Base-by-base conservation (phyloP, 2,329 filamentous ascomycete genomes). In the Hymenoscyphus occultus region DNA sequence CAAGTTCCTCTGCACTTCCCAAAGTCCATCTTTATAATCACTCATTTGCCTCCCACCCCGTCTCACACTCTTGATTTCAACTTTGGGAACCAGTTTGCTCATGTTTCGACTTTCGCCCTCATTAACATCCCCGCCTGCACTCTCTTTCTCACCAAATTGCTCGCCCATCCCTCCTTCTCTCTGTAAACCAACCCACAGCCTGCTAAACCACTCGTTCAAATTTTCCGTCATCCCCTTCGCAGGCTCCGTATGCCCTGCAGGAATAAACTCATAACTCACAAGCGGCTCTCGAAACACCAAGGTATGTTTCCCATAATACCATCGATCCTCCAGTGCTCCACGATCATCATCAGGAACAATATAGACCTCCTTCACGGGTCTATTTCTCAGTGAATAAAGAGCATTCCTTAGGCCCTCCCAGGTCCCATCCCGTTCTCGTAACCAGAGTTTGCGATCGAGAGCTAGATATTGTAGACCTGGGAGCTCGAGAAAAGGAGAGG, bases 321-420 rank as follows among this genome's bases (percentile, higher is more conserved):
- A 70, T 1, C 56, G 56, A 58, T 70, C 68, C 3, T 61, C 59
- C 13, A 71, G 54, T 9, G n/a, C 39, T 7, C 62, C 61, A 28
- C 51, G 59, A 39, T 66, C 64, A 58, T 71, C 70, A 56, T 71
- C 70, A 4, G 68, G 67, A 12, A 71, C 56, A 19, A 71, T 67
- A 39, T 64, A 67, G 2, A 71, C 3, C 56, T 68, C 61, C 22
- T 61, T 67, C 10, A 71, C 5, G 0, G 67, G 65, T n/a, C 68
- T 60, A 3, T 35, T 54, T n/a, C 56, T 58, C 5, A 71, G 59
- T 2, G 64, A 48, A 60, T 68, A 70, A 6, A 70, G 61, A 6
- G 62, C 56, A 22, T 61, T 51, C n/a, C 67, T 60, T 2, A 71
- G 56, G 14, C 60, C 57, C 4, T 69, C 64, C 62, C 62, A 68